Evolutionary conservation across 225 moss, liverwort and hornwort species (phyloP), one percentile per base, ranked within the genome.

Genomic region (Marchantia paleacea): DNA sequence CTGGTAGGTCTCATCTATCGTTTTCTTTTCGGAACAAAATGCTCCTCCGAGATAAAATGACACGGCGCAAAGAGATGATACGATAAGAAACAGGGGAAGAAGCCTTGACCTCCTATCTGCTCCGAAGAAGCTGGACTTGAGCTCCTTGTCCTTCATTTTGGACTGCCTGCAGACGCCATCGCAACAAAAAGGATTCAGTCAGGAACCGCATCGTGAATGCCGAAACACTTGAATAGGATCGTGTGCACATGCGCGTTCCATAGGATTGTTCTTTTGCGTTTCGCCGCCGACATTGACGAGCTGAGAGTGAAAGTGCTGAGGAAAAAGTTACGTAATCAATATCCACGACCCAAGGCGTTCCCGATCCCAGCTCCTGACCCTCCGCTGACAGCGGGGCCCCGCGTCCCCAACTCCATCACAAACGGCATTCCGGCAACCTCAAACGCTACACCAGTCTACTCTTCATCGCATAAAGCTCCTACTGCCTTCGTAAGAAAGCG

Each of bases 11-110:
- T 94, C 87, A 3, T 63, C 84, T 77, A 84, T 69, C 10, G 91
- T 53, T 12, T 72, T 84, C 80, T 91, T 91, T 66, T 92, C 93
- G 8, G 89, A 84, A 73, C 81, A 79, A 79, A 92, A 89, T 12
- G 88, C 85, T 79, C 91, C 92, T 10, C 97, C 97, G 64, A 97
- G 74, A 76, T 93, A 97, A 78, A 97, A 97, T 0, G 94, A 97
- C 76, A 97, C 86, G 29, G 82, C 77, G 55, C 97, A 97, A 49
- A 97, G 89, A 11, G 86, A 88, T 52, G 88, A 84, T 0, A 94
- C 92, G 0, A 88, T 87, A 10, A 89, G 80, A 60, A 88, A 84
- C 9, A 97, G 93, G 68, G 97, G 94, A 79, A 92, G 86, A 65
- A 94, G 76, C 67, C 86, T 94, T 55, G 87, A 85, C 78, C 91